A percentile compares a stretch with the other conserved stretches of the same genome.
Evolutionary conservation across 1,139 yeast species (phyloP).

Genomic region (Geotrichum aggregatum): DNA sequence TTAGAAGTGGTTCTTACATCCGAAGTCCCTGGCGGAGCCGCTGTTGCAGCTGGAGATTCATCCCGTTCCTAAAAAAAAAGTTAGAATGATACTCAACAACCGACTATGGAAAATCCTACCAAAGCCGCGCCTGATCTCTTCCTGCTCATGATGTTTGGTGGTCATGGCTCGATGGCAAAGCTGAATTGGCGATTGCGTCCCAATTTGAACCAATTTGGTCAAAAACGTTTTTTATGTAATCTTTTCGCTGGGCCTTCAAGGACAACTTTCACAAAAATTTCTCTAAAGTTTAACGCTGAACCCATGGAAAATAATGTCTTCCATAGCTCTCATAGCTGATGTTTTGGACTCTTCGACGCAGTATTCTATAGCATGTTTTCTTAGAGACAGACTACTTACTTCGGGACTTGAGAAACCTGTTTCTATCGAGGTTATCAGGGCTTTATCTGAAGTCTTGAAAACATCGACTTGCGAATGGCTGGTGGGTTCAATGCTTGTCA

Average conservation of each 20-base stretch:
- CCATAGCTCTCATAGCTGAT: conserved; percentile 13
- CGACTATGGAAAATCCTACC: background rate
- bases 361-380: conserved; percentile 15
- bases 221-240: background rate
- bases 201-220: background rate
- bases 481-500: conserved; percentile 1
- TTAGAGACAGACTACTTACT: conserved; percentile 10
- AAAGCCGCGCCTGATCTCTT: conserved; percentile 1
- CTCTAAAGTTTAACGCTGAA: background rate
- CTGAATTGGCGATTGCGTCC: background rate
- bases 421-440: conserved; percentile 2
- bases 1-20: background rate
- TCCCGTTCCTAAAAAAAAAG: background rate
- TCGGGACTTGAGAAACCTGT: conserved; percentile 1
- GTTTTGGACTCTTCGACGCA: conserved; percentile 14
- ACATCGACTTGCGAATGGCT: conserved; percentile 9
- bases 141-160: conserved; percentile 1
- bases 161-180: background rate
- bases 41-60: background rate
- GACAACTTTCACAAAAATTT: background rate
- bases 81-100: no score
- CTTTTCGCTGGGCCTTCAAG: no score
- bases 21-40: background rate
- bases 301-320: conserved; percentile 12
- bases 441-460: conserved; percentile 13